These are phyloP conservation scores for Lathyrus sativus DNA, from an alignment of 306 rosid genomes.

Conservation along the genomic window DNA sequence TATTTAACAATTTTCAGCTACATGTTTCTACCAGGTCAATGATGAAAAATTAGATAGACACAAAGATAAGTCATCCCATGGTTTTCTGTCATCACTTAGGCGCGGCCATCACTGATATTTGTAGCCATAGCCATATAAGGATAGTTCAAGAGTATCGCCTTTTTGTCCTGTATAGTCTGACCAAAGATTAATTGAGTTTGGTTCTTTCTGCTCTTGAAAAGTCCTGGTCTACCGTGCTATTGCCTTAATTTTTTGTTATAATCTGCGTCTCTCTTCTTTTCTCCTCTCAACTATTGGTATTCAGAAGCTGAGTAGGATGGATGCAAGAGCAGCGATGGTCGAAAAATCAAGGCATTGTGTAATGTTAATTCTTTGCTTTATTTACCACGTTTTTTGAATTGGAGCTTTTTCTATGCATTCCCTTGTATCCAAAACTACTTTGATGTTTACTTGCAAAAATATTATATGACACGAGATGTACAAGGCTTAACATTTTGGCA, in stretches of 20 bases:
- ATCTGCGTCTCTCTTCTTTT: conserved; percentile 28
- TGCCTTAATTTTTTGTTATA: conserved; percentile 29
- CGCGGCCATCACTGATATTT: conserved; percentile 53
- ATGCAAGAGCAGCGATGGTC: conserved; percentile 34
- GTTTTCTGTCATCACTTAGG: conserved; percentile 70
- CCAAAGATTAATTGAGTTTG: conserved; percentile 38
- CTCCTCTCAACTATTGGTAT: conserved; percentile 30
- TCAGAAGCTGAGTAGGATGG: conserved; percentile 39
- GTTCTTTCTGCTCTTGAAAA: conserved; percentile 36
- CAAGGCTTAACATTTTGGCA: conserved; percentile 9
- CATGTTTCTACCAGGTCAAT: conserved; percentile 50
- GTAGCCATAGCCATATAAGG: conserved; percentile 10
- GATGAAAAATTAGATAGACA: conserved; percentile 51
- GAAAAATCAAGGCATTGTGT: conserved; percentile 31
- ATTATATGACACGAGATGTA: conserved; percentile 18
- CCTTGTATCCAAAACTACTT: conserved; percentile 27
- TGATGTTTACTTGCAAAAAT: conserved; percentile 19
- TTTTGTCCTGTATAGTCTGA: conserved; percentile 52
- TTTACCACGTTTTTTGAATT: conserved; percentile 11
- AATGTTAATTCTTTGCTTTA: conserved; percentile 26
- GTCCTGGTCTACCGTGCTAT: conserved; percentile 32
- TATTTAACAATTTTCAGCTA: conserved; percentile 20
- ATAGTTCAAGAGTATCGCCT: conserved; percentile 35
- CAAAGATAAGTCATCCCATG: conserved; percentile 60
- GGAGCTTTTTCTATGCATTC: conserved; percentile 22